Evolutionary conservation across 805 yeast genomes (phyloP).

Genomic region (Candida manassasensis): DNA sequence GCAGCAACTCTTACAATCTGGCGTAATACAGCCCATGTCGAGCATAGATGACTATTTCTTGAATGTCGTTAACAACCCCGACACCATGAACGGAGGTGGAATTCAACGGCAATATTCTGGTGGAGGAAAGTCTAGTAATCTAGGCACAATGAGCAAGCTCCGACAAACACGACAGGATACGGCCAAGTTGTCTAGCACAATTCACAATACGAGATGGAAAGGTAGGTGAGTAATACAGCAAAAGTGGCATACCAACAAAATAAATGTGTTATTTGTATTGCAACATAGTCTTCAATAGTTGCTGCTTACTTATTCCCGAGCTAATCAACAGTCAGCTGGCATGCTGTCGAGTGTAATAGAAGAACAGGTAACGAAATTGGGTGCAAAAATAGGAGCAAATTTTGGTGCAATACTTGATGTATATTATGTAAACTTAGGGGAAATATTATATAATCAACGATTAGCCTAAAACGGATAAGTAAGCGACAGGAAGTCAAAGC

Average conservation of each 20-base stretch:
- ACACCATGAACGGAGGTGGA: constrained; percentile 1
- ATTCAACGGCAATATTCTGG: not conserved
- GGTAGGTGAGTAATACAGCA: no score
- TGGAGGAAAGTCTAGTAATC: constrained; percentile 1
- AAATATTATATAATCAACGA: no score
- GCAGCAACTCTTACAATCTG: constrained; percentile 4
- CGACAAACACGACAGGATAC: constrained; percentile 4
- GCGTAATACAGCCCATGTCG: constrained; percentile 6
- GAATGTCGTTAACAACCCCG: constrained; percentile 6
- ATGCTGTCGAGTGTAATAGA: no score
- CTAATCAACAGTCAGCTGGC: no score
- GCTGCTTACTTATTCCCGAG: no score
- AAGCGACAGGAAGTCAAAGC: not conserved
- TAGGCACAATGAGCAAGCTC: constrained; percentile 2
- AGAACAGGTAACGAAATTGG: no score
- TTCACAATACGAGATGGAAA: constrained; percentile 3
- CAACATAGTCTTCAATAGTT: no score
- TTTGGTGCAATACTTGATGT: no score
- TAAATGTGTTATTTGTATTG: no score
- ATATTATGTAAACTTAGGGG: no score
- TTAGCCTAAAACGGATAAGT: not conserved
- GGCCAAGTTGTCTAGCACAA: constrained; percentile 3
- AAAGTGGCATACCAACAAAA: no score
- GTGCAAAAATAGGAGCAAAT: no score
- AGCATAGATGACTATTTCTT: constrained; percentile 24